Percentiles rank a stretch among this genome's conserved stretches.
Conservation (phyloP, 2,329 filamentous ascomycete genomes). For the Pyrenophora tritici-repentis region DNA sequence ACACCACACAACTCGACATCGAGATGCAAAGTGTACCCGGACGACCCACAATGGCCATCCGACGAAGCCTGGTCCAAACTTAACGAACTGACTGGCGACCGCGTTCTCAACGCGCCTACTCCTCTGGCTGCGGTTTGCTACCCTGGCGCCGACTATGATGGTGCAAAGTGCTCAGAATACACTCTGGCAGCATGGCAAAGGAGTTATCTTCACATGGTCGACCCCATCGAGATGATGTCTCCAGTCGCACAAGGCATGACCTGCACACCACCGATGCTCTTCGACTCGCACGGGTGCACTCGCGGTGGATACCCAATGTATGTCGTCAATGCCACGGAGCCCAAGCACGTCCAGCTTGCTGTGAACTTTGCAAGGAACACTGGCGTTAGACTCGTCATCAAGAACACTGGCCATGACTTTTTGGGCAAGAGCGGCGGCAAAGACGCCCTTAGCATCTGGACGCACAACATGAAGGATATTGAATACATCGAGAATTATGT, state of each 20-base stretch:
- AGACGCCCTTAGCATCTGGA: constrained; percentile 45
- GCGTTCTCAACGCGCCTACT: constrained; percentile 32
- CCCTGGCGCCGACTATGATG: constrained; percentile 34
- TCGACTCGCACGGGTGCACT: constrained; percentile 42
- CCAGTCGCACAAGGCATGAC: constrained; percentile 47
- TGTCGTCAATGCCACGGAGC: constrained; percentile 44
- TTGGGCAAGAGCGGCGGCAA: constrained; percentile 43
- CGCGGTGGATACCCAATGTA: constrained; percentile 45
- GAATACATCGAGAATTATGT: constrained; percentile 42
- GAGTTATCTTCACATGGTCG: constrained; percentile 41
- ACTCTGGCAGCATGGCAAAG: constrained; percentile 36
- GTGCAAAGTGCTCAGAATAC: constrained; percentile 35
- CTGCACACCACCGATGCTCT: constrained; percentile 42
- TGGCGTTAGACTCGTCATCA: constrained; percentile 39
- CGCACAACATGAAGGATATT: constrained; percentile 44
- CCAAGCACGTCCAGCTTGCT: constrained; percentile 43
- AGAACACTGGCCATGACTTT: constrained; percentile 47
- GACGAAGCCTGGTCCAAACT: constrained; percentile 53
- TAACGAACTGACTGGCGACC: constrained; percentile 46
- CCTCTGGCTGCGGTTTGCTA: constrained; percentile 44
- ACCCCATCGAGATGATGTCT: constrained; percentile 47
- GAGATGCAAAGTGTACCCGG: constrained; percentile 57
- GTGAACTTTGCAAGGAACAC: constrained; percentile 45
- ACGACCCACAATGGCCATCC: constrained; percentile 56
- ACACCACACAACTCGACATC: constrained; percentile 23